Evolutionary conservation across 805 yeast genomes (phyloP).

Genomic region (Metschnikowia anglica): DNA sequence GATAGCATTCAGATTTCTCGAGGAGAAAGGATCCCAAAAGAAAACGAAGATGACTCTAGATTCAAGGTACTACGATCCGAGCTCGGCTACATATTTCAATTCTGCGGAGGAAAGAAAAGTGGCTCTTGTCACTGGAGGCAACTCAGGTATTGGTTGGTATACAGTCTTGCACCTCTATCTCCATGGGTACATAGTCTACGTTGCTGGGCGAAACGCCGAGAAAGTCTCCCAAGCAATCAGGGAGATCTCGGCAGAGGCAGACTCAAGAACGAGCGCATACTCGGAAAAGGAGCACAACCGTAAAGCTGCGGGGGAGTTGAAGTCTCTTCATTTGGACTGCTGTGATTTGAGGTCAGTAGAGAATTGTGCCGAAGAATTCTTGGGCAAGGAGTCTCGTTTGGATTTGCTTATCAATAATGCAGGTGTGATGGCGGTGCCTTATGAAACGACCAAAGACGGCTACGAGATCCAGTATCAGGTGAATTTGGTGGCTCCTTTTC

Average conservation of each 20-base stretch:
- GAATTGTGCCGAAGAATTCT: constrained; percentile 25
- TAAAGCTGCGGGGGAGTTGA: constrained; percentile 16
- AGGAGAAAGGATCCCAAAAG: background rate
- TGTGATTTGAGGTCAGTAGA: constrained; percentile 19
- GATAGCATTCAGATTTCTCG: too few species aligned
- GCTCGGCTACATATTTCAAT: constrained; percentile 29
- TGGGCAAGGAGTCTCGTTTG: constrained; percentile 26
- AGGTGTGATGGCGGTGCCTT: constrained; percentile 43
- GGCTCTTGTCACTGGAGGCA: constrained; percentile 41
- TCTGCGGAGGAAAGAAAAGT: constrained; percentile 29
- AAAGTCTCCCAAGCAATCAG: constrained; percentile 35
- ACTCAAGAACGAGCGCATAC: constrained; percentile 25
- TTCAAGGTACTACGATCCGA: constrained; percentile 27
- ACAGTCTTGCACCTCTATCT: constrained; percentile 40
- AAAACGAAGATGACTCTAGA: background rate
- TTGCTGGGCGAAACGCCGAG: constrained; percentile 36
- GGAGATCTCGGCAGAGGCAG: constrained; percentile 35
- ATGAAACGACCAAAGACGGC: constrained; percentile 35
- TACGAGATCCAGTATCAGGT: constrained; percentile 44
- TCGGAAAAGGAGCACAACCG: constrained; percentile 27
- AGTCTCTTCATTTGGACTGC: constrained; percentile 18
- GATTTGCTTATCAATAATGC: constrained; percentile 42
- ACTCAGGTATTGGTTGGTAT: constrained; percentile 42
- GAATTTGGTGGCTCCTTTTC: constrained; percentile 35
- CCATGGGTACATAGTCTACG: constrained; percentile 39